Conservation (phyloP, 371 early-diverging fungal genomes). For the Choanephora cucurbitarum region DNA sequence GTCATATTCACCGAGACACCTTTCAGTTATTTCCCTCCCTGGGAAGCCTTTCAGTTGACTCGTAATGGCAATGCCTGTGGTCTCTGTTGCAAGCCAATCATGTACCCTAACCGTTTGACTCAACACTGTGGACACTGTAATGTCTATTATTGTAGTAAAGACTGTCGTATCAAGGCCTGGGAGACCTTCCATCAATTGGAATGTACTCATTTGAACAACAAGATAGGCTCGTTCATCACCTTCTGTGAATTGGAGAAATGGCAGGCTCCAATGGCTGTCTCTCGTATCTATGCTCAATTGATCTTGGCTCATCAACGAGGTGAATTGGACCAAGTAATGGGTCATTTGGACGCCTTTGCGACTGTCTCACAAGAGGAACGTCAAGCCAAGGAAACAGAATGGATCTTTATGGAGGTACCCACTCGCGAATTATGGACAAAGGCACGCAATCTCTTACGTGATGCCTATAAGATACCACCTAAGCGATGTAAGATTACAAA, state of each 20-base stretch:
- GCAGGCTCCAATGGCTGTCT: constrained; percentile 61
- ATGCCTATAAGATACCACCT: constrained; percentile 51
- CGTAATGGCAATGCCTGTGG: constrained; percentile 59
- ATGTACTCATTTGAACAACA: constrained; percentile 53
- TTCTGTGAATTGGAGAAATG: constrained; percentile 56
- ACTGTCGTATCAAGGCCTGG: constrained; percentile 55
- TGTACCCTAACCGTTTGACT: constrained; percentile 35
- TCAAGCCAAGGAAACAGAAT: constrained; percentile 65
- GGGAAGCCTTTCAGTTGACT: constrained; percentile 56
- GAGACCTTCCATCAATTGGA: constrained; percentile 61
- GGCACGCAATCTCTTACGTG: constrained; percentile 46
- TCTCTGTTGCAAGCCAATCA: constrained; percentile 57
- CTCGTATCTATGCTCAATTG: constrained; percentile 60
- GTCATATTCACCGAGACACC: constrained; percentile 63
- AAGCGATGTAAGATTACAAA: constrained; percentile 56
- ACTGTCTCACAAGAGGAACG: constrained; percentile 67
- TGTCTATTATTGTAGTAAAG: constrained; percentile 57
- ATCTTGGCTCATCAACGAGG: constrained; percentile 60
- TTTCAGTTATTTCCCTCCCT: constrained; percentile 65
- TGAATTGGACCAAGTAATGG: constrained; percentile 51
- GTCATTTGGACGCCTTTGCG: constrained; percentile 64
- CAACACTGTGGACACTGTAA: constrained; percentile 56
- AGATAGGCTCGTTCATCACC: constrained; percentile 45
- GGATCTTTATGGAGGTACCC: constrained; percentile 65
- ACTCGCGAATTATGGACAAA: constrained; percentile 58